A percentile compares a stretch with the other conserved stretches of the same genome.
Evolutionary conservation across 257 asterid genomes (phyloP).

Genomic region (Jaltomata sinuosa): DNA sequence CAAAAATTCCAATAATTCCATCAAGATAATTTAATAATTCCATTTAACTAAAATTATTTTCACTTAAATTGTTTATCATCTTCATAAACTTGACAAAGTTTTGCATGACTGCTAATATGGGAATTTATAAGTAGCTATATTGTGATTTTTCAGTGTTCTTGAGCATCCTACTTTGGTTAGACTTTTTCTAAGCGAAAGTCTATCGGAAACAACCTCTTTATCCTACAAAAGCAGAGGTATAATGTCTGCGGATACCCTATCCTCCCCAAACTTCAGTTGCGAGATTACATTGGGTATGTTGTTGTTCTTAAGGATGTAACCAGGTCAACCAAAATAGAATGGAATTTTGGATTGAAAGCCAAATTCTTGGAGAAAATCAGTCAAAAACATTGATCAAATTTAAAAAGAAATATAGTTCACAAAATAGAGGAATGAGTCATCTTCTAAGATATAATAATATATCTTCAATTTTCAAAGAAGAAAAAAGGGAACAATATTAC

Average conservation of each 20-base stretch:
- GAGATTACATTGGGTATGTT: not conserved
- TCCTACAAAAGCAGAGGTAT: too few relatives aligned
- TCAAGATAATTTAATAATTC: not conserved
- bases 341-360: not conserved
- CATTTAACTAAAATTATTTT: not conserved
- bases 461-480: not conserved
- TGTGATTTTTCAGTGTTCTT: not conserved
- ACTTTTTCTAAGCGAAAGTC: not conserved
- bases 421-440: not conserved
- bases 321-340: not conserved
- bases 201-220: too few relatives aligned
- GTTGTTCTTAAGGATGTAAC: not conserved
- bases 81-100: not conserved
- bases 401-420: not conserved
- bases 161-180: rapidly evolving
- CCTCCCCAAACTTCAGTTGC: too few relatives aligned
- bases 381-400: not conserved
- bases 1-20: not conserved
- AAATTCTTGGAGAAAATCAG: not conserved
- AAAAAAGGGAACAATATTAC: not conserved
- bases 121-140: not conserved
- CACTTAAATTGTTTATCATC: not conserved
- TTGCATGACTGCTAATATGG: not conserved
- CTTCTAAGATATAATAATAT: not conserved
- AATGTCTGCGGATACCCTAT: too few relatives aligned